Percentiles rank a stretch among this genome's conserved stretches.
These are phyloP conservation scores for Aspergillus quadrilineatus DNA, from an alignment of 2,329 filamentous ascomycete genomes.

Conservation along the genomic window DNA sequence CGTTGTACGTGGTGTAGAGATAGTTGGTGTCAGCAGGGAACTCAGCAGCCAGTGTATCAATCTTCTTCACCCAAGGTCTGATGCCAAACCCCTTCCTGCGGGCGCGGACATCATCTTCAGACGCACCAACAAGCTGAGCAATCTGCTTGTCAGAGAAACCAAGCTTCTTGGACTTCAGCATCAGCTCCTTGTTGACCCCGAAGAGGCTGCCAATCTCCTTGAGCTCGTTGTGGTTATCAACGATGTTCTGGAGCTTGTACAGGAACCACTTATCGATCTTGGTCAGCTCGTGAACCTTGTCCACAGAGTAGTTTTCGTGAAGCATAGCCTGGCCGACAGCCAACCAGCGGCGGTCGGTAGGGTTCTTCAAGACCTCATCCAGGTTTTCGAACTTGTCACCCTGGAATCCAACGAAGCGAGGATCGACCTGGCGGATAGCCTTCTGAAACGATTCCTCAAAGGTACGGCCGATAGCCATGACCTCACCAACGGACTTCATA, in stretches of 20 bases:
- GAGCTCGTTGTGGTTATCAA: slow-evolving; percentile 82
- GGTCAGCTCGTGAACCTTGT: slow-evolving; percentile 86
- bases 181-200: slow-evolving; percentile 81
- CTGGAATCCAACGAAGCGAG: slow-evolving; percentile 87
- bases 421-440: slow-evolving; percentile 95
- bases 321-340: slow-evolving; percentile 97
- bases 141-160: slow-evolving; percentile 98
- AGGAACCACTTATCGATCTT: slow-evolving; percentile 99
- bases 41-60: slow-evolving; percentile 94
- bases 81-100: slow-evolving; percentile 83
- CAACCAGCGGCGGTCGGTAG: slow-evolving; percentile 94
- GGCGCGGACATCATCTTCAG: slow-evolving; percentile 86
- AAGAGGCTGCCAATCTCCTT: slow-evolving; percentile 79
- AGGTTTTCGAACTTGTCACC: slow-evolving; percentile 92
- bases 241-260: slow-evolving; percentile 96
- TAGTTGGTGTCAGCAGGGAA: slow-evolving; percentile 96
- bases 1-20: slow-evolving; percentile 97
- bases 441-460: slow-evolving; percentile 99
- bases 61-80: slow-evolving; percentile 95
- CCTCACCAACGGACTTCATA: slow-evolving; percentile 99
- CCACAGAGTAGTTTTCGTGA: slow-evolving; percentile 91
- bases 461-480: slow-evolving; percentile 98
- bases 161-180: slow-evolving; percentile 92
- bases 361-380: slow-evolving; percentile 85
- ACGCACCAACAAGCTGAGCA: slow-evolving; percentile 76